phyloP scores from a whole-genome alignment of 768 basidiomycete species.

The Lactifluus piperatus region DNA sequence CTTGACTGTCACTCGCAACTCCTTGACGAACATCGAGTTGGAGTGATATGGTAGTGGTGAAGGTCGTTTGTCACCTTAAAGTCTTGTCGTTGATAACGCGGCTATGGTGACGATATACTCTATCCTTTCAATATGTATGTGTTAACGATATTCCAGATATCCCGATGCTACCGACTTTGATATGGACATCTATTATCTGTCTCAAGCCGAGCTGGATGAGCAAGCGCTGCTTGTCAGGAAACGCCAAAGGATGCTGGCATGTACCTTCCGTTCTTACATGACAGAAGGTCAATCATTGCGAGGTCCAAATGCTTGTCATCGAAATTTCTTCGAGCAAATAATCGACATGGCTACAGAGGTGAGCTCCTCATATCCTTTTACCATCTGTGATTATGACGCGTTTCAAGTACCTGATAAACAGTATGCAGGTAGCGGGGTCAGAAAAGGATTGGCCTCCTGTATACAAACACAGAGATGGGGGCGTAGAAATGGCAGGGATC shows the following conservation, averaged over 20 bases:
- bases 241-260: neutral
- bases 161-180: neutral
- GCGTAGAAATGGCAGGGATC: neutral
- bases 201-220: neutral
- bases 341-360: too few relatives aligned
- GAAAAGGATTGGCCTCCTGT: neutral
- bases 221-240: neutral
- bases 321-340: neutral
- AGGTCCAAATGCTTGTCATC: neutral
- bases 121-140: neutral
- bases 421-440: neutral
- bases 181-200: neutral
- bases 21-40: neutral
- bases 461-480: neutral
- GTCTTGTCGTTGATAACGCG: too few relatives aligned
- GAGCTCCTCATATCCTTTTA: too few relatives aligned
- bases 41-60: neutral
- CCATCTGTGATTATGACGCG: too few relatives aligned
- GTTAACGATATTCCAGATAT: neutral
- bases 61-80: too few relatives aligned
- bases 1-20: neutral
- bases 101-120: too few relatives aligned
- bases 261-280: neutral
- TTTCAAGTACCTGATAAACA: too few relatives aligned
- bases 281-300: neutral